Evolutionary conservation across 345 rosid species (phyloP).

Genomic region (Eucalyptus leucophloia): DNA sequence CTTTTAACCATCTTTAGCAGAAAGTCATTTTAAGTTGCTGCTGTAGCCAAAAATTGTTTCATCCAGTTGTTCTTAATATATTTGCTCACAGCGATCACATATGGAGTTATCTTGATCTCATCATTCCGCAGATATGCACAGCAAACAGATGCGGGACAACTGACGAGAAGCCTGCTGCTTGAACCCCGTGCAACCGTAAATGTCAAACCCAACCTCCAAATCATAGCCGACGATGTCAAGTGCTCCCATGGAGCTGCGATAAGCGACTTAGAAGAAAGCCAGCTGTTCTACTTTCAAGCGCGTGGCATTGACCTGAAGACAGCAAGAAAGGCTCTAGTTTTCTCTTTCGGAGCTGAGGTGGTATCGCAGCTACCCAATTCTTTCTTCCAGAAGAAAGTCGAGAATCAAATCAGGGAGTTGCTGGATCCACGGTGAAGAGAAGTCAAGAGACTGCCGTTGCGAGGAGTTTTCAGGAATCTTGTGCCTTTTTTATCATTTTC

Average conservation of each 20-base stretch:
- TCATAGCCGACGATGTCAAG: slow-evolving; percentile 80
- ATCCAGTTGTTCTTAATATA: neutral
- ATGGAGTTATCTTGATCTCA: neutral
- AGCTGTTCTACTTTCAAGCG: slow-evolving; percentile 82
- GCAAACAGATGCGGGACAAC: slow-evolving; percentile 85
- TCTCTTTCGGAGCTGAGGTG: slow-evolving; percentile 80
- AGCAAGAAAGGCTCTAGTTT: slow-evolving; percentile 73
- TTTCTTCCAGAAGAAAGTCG: slow-evolving; percentile 31
- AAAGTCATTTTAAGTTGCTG: neutral
- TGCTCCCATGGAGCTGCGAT: slow-evolving; percentile 98
- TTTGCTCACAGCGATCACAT: neutral
- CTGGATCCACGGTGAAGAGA: slow-evolving; percentile 17
- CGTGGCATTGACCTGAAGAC: slow-evolving; percentile 70
- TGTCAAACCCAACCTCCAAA: slow-evolving; percentile 91
- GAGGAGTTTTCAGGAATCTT: neutral
- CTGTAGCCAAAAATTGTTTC: neutral
- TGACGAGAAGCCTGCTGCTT: slow-evolving; percentile 74
- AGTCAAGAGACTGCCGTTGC: too few relatives aligned
- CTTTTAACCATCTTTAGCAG: neutral
- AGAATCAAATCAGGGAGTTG: slow-evolving; percentile 43
- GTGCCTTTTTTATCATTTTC: neutral
- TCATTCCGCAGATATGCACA: slow-evolving; percentile 56
- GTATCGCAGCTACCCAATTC: slow-evolving; percentile 39
- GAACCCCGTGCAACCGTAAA: slow-evolving; percentile 86
- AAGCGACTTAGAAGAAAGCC: slow-evolving; percentile 81